Conservation (phyloP, 2,329 filamentous ascomycete genomes). For the Pseudopyrenochaeta lycopersici region DNA sequence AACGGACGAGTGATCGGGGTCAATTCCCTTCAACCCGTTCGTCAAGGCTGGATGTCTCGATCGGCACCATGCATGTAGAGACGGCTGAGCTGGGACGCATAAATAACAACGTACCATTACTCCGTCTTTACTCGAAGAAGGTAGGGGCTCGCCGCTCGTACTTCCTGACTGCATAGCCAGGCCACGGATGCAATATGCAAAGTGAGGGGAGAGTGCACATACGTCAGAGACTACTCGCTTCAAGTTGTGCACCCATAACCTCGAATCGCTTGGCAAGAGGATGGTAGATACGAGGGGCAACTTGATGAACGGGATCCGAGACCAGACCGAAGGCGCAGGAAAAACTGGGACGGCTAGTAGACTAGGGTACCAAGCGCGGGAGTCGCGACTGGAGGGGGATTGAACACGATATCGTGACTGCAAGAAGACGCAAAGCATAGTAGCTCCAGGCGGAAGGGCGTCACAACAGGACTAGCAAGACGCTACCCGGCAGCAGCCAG, state of each 20-base stretch:
- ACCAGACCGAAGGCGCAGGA: conserved; percentile 31
- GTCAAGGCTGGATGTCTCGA: conserved; percentile 47
- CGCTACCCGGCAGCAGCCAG: conserved; percentile 35
- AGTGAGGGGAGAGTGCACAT: conserved; percentile 37
- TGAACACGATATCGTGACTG: conserved; percentile 49
- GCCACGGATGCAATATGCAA: conserved; percentile 45
- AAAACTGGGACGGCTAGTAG: conserved; percentile 38
- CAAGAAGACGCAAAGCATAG: conserved; percentile 42
- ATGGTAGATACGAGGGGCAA: conserved; percentile 30
- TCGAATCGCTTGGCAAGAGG: conserved; percentile 37
- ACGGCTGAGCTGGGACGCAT: conserved; percentile 42
- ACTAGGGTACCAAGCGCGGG: conserved; percentile 41
- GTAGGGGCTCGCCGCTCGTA: conserved; percentile 24
- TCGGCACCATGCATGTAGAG: conserved; percentile 39
- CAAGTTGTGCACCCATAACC: conserved; percentile 37
- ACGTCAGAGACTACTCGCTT: conserved; percentile 45
- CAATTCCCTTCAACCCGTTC: conserved; percentile 40
- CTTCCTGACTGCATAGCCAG: conserved; percentile 34
- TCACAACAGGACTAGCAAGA: conserved; percentile 46
- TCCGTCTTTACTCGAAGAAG: conserved; percentile 20
- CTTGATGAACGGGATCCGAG: conserved; percentile 39
- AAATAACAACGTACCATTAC: conserved; percentile 43
- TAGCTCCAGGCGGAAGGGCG: conserved; percentile 42
- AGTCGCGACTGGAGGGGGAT: conserved; percentile 47
- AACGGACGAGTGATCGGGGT: conserved; percentile 43